Evolutionary conservation across 768 basidiomycete species (phyloP), one percentile per base, ranked within the genome.

Genomic region (Dendrothele bispora): DNA sequence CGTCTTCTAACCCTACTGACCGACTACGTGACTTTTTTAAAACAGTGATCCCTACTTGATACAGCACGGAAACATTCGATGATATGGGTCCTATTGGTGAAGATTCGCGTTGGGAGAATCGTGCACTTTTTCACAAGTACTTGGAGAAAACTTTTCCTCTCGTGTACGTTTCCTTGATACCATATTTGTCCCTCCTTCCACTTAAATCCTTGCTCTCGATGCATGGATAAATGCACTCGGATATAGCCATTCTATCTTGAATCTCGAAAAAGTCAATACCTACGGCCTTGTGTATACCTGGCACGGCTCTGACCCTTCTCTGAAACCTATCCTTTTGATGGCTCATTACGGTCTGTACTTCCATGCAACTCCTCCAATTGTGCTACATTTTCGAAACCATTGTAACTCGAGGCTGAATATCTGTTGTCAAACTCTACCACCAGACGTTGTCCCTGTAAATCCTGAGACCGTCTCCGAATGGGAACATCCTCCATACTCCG

Each of bases 401-500:
- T n/a, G n/a, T n/a, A n/a, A n/a, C n/a, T 28, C 15, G 42, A 44
- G 27, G 30, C 14, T 30, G 3, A 25, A 7, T 8, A 20, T 30
- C 26, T 38, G 43, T 5, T 25, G 22, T 28, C 25, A 41, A 20
- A 36, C 43, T 6, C 18, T 40, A 42, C 39, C 17, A 36, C n/a
- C 29, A 83, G 85, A 88, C 54, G 84, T 86, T 4, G 85, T 88
- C 4, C 85, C 84, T 4, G 84, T 86, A 8, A 71, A 80, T 18
- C 72, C 75, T 3, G 65, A 67, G 3, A 84, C 84, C 0, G 63
- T 76, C 18, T 71, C 73, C 51, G 61, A 75, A 50, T 88, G 85
- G 85, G 71, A 59, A 4, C 55, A 82, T 46, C 80, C 82, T 2
- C 81, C 84, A 3, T 87, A 79, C 58, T 82, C 80, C 25, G 85